Percentiles rank a stretch among this genome's conserved stretches.
phyloP scores from a whole-genome alignment of 495 filamentous ascomycete species.

The Aspergillus haitiensis region DNA sequence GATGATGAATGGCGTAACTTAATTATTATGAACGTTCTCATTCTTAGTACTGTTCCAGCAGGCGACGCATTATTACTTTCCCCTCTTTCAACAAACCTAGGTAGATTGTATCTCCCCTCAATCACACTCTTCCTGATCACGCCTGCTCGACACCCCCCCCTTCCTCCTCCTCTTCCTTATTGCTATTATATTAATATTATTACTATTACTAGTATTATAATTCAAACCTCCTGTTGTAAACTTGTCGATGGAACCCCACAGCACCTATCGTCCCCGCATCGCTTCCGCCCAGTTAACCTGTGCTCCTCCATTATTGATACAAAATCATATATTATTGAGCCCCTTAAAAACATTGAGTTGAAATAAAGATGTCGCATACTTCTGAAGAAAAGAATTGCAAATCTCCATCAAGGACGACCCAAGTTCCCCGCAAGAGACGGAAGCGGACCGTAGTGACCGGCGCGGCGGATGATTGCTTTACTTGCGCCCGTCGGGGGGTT shows the following conservation, averaged over 20 bases:
- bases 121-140: background rate
- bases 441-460: slow-evolving; percentile 86
- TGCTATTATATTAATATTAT: background rate
- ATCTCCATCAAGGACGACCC: slow-evolving; percentile 17
- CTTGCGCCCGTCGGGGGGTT: slow-evolving; percentile 76
- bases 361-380: slow-evolving; percentile 25
- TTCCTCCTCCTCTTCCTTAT: background rate
- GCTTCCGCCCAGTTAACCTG: slow-evolving; percentile 13
- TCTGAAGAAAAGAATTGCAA: slow-evolving; percentile 35
- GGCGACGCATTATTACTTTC: background rate
- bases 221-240: background rate
- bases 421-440: slow-evolving; percentile 69
- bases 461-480: slow-evolving; percentile 93
- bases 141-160: background rate
- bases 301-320: slow-evolving; percentile 1
- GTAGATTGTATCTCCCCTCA: no score
- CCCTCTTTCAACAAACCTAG: background rate
- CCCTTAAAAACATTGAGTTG: background rate
- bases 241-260: slow-evolving; percentile 29
- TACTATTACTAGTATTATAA: background rate
- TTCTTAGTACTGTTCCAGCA: background rate
- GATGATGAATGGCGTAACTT: background rate
- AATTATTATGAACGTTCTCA: background rate
- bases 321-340: slow-evolving; percentile 3
- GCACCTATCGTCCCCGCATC: slow-evolving; percentile 22